These are phyloP conservation scores for Candida tammaniensis DNA, from an alignment of 805 yeast species.

Conservation along the genomic window DNA sequence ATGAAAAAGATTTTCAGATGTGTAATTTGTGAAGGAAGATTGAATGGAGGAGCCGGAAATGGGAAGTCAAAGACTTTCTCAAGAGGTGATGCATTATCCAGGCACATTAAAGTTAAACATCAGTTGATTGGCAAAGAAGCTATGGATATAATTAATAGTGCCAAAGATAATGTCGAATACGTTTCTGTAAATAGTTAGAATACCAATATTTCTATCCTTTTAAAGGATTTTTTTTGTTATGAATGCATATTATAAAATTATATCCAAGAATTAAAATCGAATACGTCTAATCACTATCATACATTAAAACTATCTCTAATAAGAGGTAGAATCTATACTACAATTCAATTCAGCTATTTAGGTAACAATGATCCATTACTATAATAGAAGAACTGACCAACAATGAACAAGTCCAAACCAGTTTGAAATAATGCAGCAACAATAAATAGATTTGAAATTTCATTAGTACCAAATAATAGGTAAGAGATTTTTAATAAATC, in stretches of 20 bases:
- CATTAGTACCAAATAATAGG: conserved; percentile 69
- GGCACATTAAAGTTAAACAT: conserved; percentile 76
- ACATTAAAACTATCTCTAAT: no score
- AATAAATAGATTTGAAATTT: conserved; percentile 63
- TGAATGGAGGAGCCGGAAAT: conserved; percentile 48
- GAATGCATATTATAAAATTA: no score
- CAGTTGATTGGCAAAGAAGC: conserved; percentile 65
- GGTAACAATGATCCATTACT: conserved; percentile 16
- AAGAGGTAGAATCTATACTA: neutral
- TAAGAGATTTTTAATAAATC: conserved; percentile 77
- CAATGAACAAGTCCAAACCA: conserved; percentile 68
- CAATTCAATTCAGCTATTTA: neutral
- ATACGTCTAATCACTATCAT: conserved; percentile 3
- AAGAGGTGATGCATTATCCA: conserved; percentile 44
- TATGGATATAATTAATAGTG: conserved; percentile 67
- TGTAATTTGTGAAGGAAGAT: conserved; percentile 45
- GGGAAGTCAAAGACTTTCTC: conserved; percentile 48
- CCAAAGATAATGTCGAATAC: conserved; percentile 75
- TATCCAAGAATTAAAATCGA: neutral
- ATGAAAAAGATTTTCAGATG: conserved; percentile 45
- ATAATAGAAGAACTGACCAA: conserved; percentile 69
- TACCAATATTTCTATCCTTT: no score
- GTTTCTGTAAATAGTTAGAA: conserved; percentile 19
- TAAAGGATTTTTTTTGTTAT: conserved; percentile 1
- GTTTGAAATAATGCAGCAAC: conserved; percentile 77